These are phyloP conservation scores for Tuber microsphaerosporum DNA, from an alignment of 495 filamentous ascomycete species.

Conservation along the genomic window DNA sequence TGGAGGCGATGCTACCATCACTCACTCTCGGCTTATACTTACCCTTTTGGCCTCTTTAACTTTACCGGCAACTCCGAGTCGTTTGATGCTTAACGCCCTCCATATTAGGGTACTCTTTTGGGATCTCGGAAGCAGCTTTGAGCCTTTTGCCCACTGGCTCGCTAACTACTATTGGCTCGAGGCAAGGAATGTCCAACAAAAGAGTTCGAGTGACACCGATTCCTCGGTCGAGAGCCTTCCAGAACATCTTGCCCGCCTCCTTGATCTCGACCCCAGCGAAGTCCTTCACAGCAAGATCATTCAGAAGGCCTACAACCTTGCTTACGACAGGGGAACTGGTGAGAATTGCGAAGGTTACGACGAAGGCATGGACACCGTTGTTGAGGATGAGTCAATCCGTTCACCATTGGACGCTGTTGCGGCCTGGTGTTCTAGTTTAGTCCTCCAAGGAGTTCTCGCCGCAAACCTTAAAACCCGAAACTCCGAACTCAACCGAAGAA, in stretches of 20 bases:
- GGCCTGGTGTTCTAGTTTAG: constrained; percentile 77
- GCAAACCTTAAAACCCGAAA: constrained; percentile 51
- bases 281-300: constrained; percentile 70
- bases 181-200: constrained; percentile 59
- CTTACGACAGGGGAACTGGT: constrained; percentile 73
- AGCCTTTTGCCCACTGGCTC: constrained; percentile 57
- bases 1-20: constrained; percentile 87
- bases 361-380: constrained; percentile 72
- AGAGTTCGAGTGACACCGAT: constrained; percentile 45
- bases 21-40: constrained; percentile 74
- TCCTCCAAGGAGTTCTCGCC: constrained; percentile 64
- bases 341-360: constrained; percentile 56
- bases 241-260: constrained; percentile 62
- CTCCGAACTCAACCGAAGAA: constrained; percentile 26
- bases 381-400: constrained; percentile 77
- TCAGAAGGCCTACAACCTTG: constrained; percentile 82
- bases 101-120: constrained; percentile 83
- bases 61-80: constrained; percentile 70
- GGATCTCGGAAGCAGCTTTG: constrained; percentile 61
- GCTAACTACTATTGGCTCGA: constrained; percentile 74
- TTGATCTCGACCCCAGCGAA: constrained; percentile 69
- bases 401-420: constrained; percentile 84
- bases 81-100: constrained; percentile 85
- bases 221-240: constrained; percentile 60
- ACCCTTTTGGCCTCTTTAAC: constrained; percentile 86